Conservation (phyloP, 352 stramenopile species). For the Pythium myriotylum region DNA sequence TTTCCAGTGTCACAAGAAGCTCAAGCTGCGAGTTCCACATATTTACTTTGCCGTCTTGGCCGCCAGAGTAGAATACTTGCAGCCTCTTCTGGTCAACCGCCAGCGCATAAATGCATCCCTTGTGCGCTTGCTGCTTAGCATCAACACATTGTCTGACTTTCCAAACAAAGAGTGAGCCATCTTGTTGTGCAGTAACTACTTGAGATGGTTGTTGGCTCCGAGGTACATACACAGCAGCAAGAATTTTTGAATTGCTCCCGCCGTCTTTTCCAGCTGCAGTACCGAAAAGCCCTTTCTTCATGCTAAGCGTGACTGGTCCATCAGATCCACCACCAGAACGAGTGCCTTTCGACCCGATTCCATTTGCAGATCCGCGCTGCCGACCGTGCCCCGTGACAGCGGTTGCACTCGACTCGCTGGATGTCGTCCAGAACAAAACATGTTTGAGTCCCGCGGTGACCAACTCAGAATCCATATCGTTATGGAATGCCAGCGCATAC, state of each 20-base stretch:
- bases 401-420: not conserved
- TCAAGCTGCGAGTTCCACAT: conserved; percentile 66
- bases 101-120: conserved; percentile 47
- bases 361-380: conserved; percentile 2
- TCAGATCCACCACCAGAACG: conserved; percentile 17
- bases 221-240: conserved; percentile 27
- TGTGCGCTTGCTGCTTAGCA: conserved; percentile 47
- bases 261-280: conserved; percentile 35
- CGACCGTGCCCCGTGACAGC: conserved; percentile 2
- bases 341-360: conserved; percentile 16
- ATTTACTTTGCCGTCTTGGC: conserved; percentile 59
- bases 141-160: conserved; percentile 67
- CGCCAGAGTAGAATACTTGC: conserved; percentile 60
- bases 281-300: conserved; percentile 66
- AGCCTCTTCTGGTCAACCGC: conserved; percentile 46
- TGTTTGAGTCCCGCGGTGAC: conserved; percentile 68
- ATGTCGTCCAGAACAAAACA: conserved; percentile 56
- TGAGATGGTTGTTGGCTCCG: conserved; percentile 29
- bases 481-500: conserved; percentile 56
- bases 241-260: conserved; percentile 45
- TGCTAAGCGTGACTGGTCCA: conserved; percentile 29
- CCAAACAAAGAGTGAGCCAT: conserved; percentile 78
- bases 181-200: conserved; percentile 63
- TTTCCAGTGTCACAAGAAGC: conserved; percentile 39
- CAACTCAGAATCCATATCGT: conserved; percentile 64